Conservation (phyloP, 2,329 filamentous ascomycete species). For the Aspergillus sp. region DNA sequence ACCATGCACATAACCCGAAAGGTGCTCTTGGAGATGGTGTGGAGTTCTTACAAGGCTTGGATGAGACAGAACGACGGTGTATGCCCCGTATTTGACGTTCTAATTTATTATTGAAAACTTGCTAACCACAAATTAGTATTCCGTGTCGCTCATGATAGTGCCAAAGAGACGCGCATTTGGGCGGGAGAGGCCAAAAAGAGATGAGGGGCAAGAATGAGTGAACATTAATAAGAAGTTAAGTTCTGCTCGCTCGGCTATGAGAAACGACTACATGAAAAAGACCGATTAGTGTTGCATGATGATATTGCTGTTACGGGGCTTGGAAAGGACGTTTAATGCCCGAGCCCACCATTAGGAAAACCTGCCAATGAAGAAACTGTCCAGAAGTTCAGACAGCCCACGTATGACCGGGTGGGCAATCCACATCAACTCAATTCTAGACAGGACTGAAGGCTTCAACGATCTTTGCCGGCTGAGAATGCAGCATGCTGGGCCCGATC, state of each 20-base stretch:
- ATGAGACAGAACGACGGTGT: slow-evolving; percentile 81
- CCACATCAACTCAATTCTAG: not conserved
- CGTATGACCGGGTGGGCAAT: too few relatives aligned
- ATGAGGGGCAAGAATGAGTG: slow-evolving; percentile 16
- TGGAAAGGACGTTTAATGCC: not conserved
- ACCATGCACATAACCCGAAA: slow-evolving; percentile 84
- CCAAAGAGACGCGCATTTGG: slow-evolving; percentile 70
- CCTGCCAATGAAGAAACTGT: not conserved
- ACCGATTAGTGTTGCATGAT: not conserved
- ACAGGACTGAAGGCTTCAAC: not conserved
- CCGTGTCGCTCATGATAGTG: slow-evolving; percentile 70
- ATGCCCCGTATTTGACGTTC: slow-evolving; percentile 8
- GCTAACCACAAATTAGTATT: slow-evolving; percentile 54
- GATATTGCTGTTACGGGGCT: not conserved
- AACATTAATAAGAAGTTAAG: slow-evolving; percentile 18
- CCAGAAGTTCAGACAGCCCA: not conserved
- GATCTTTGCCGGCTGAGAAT: not conserved
- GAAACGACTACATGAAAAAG: not conserved
- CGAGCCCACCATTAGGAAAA: not conserved
- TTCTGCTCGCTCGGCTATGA: slow-evolving; percentile 26
- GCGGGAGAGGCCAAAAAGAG: slow-evolving; percentile 60
- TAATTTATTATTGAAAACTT: not conserved
- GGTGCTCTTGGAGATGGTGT: slow-evolving; percentile 65
- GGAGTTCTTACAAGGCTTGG: slow-evolving; percentile 83
- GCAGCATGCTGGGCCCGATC: not conserved